Evolutionary conservation across 768 basidiomycete genomes (phyloP), one percentile per base, ranked within the genome.

Genomic region (Rhodotorula taiwanensis): DNA sequence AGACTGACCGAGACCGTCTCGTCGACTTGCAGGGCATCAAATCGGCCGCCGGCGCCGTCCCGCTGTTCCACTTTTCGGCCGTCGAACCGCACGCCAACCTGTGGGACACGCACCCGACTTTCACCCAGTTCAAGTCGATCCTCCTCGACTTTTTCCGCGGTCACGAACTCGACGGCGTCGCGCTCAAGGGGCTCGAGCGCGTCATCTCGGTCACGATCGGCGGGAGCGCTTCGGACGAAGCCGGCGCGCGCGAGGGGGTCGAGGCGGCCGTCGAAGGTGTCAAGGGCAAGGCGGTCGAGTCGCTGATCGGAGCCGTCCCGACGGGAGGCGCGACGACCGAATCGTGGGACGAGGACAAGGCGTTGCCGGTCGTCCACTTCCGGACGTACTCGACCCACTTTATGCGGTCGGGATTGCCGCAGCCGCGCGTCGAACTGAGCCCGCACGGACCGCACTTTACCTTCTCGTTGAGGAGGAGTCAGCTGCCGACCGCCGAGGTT

Each of bases 371-470:
- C 72, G 81, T 98, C 43, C 91, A 98, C 78, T 81, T 98, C 74
- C 83, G 95, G 62, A 84, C 86, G 31, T 98, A 92, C 77, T 87
- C 86, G 28, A 79, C 85, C 55, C 81, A 83, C 64, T 79, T 90
- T 7, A 81, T 87, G 54, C 77, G 83, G 2, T 89, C 90, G 2
- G 90, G 89, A 3, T 83, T 84, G 13, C 84, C 87, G 20, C 81
- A 85, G 14, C 94, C 95, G 0, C 83, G 86, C 42, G 84, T 88
- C 21, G 86, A 88, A 70, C 81, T 98, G 52, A 81, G 80, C 21
- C 87, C 86, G 41, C 93, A 93, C 87, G 95, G 94, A 0, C 95
- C 95, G 4, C 85, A 83, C 13, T 81, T 99, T 30, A 92, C 98
- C 74, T 80, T 98, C 41, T 78, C 79, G 21, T 75, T 97, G 27